A percentile compares a stretch with the other conserved stretches of the same genome.
Evolutionary conservation across 208 protist species (phyloP).

Genomic region (Wallacemonas collosoma): DNA sequence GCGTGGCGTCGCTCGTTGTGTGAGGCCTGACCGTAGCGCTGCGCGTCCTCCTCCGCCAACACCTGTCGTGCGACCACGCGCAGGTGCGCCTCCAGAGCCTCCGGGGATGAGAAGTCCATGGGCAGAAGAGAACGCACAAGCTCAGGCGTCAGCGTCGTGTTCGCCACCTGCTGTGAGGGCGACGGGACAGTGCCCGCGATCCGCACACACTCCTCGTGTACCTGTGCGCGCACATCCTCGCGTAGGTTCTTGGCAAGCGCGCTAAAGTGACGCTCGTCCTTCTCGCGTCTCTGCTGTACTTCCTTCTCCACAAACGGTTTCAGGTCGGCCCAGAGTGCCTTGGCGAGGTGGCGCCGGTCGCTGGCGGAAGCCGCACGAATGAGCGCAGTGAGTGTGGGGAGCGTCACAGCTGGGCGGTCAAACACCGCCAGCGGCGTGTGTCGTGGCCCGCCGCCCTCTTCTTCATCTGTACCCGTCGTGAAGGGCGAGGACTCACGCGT

Average conservation of each 20-base stretch:
- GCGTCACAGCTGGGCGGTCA: background rate
- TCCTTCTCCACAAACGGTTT: conserved; percentile 22
- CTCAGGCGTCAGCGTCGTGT: background rate
- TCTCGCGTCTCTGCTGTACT: conserved; percentile 17
- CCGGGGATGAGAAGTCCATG: conserved; percentile 31
- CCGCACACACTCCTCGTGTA: conserved; percentile 12
- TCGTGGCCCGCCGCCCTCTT: conserved; percentile 6
- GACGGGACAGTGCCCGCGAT: background rate
- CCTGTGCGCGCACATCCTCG: conserved; percentile 1
- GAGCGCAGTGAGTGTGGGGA: background rate
- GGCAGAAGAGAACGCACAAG: conserved; percentile 2
- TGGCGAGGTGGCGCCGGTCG: background rate
- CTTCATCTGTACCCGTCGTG: conserved; percentile 14
- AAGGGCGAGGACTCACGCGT: conserved; percentile 10
- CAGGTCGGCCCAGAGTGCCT: conserved; percentile 8
- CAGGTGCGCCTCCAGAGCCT: conserved; percentile 56
- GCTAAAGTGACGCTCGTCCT: conserved; percentile 27
- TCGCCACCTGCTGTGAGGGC: background rate
- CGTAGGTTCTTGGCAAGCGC: conserved; percentile 20
- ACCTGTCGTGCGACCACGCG: conserved; percentile 45
- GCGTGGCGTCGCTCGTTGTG: conserved; percentile 29
- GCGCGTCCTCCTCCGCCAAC: conserved; percentile 46
- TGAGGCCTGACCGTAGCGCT: conserved; percentile 28
- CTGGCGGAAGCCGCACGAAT: background rate
- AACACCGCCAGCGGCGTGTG: background rate